A percentile compares a stretch with the other conserved stretches of the same genome.
Conservation (phyloP, 345 rosid species). For the Populus euphratica region DNA sequence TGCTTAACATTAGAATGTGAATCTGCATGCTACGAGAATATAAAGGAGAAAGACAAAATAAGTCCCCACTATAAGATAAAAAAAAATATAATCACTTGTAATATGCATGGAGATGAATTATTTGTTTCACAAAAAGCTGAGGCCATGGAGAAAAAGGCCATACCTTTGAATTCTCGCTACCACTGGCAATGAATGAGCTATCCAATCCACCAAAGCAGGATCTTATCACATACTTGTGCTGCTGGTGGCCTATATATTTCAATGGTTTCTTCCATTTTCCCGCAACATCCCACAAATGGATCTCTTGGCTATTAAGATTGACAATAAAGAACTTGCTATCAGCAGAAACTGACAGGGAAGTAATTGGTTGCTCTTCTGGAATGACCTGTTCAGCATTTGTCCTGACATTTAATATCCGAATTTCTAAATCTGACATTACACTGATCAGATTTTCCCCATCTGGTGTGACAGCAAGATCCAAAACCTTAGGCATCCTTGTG, state of each 20-base stretch:
- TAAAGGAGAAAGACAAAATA: too few species aligned
- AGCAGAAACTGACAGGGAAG: slow-evolving; percentile 55
- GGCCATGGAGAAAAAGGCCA: neutral
- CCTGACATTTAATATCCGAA: slow-evolving; percentile 56
- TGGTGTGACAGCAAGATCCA: slow-evolving; percentile 77
- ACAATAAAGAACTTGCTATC: slow-evolving; percentile 71
- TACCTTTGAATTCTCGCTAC: slow-evolving; percentile 84
- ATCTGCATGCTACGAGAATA: neutral
- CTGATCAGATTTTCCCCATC: slow-evolving; percentile 73
- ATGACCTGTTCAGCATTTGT: slow-evolving; percentile 60
- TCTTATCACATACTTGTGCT: slow-evolving; percentile 70
- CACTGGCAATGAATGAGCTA: slow-evolving; percentile 78
- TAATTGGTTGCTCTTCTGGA: slow-evolving; percentile 62
- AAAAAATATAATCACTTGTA: neutral
- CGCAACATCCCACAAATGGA: slow-evolving; percentile 87
- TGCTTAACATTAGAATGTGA: neutral
- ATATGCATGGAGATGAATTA: neutral
- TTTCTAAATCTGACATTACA: slow-evolving; percentile 55
- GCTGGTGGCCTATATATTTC: slow-evolving; percentile 67
- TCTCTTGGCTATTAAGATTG: slow-evolving; percentile 81
- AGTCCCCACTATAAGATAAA: too few species aligned
- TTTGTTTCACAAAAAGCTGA: neutral
- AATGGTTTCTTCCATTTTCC: slow-evolving; percentile 57
- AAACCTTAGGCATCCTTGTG: slow-evolving; percentile 68
- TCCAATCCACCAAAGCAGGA: slow-evolving; percentile 88